A percentile compares a stretch with the other conserved stretches of the same genome.
These are phyloP conservation scores for Asclepias syriaca DNA, from an alignment of 257 asterid species.

Conservation along the genomic window DNA sequence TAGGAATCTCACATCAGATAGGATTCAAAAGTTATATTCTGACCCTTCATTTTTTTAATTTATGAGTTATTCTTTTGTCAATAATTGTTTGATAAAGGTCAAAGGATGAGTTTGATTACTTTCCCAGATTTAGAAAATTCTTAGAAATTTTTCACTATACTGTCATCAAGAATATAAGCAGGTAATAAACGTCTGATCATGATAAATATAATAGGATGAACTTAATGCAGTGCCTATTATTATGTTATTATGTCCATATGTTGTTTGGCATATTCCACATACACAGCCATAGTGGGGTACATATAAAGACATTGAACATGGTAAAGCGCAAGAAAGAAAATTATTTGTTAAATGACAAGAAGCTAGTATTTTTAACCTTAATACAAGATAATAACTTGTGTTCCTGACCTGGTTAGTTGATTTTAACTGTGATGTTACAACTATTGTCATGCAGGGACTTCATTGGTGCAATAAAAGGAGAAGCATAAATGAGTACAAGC, in stretches of 20 bases:
- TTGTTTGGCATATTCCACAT: neutral
- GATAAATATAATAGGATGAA: neutral
- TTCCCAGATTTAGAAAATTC: neutral
- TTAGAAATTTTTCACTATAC: neutral
- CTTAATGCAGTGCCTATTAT: neutral
- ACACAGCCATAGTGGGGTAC: neutral
- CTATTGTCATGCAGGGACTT: slow-evolving; percentile 62
- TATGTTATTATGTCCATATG: no score
- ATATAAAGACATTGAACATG: neutral
- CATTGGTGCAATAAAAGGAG: slow-evolving; percentile 97
- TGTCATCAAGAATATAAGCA: neutral
- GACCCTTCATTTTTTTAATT: neutral
- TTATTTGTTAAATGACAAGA: neutral
- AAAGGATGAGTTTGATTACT: neutral
- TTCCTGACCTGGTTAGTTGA: neutral
- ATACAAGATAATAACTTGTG: neutral
- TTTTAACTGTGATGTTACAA: neutral
- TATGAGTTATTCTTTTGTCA: neutral
- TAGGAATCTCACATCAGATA: no score
- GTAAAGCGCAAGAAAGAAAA: neutral
- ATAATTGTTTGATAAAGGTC: neutral
- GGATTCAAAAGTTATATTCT: no score
- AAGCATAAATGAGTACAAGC: slow-evolving; percentile 64
- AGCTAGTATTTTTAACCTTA: neutral
- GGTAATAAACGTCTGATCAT: neutral